phyloP scores from a whole-genome alignment of 805 yeast species.

The Saccharomyces mikatae region DNA sequence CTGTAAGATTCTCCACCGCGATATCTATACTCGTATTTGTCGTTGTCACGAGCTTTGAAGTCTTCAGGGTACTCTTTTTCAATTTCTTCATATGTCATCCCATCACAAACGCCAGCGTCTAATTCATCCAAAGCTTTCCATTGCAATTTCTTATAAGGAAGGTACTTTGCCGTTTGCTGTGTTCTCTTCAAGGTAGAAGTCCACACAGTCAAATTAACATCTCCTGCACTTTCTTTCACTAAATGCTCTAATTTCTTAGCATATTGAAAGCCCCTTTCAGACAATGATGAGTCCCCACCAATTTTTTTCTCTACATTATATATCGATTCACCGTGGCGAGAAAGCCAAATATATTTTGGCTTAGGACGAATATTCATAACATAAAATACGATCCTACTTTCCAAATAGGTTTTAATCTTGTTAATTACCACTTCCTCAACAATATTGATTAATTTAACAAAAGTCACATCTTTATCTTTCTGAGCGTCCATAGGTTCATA shows the following conservation, averaged over 20 bases:
- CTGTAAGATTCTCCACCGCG: constrained; percentile 96
- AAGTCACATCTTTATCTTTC: constrained; percentile 60
- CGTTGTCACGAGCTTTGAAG: constrained; percentile 89
- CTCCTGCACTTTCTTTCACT: constrained; percentile 52
- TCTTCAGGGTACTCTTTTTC: constrained; percentile 83
- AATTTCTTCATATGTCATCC: constrained; percentile 91
- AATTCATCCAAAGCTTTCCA: constrained; percentile 98
- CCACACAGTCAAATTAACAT: constrained; percentile 79
- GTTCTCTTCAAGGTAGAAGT: constrained; percentile 88
- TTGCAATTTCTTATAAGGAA: constrained; percentile 73
- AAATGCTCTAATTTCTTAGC: constrained; percentile 74
- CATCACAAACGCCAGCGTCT: constrained; percentile 97
- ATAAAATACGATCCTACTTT: constrained; percentile 87
- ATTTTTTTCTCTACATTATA: constrained; percentile 89
- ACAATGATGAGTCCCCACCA: constrained; percentile 87
- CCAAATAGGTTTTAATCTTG: constrained; percentile 78
- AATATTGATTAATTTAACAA: constrained; percentile 79
- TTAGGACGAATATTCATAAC: constrained; percentile 92
- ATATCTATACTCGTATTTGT: constrained; percentile 91
- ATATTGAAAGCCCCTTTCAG: constrained; percentile 77
- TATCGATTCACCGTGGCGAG: constrained; percentile 92
- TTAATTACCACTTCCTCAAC: constrained; percentile 84
- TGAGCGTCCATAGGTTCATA: constrained; percentile 68
- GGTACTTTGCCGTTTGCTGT: constrained; percentile 78
- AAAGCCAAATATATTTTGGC: constrained; percentile 86